Conservation (phyloP, 257 asterid species). For the Thymus quinquecostatus region DNA sequence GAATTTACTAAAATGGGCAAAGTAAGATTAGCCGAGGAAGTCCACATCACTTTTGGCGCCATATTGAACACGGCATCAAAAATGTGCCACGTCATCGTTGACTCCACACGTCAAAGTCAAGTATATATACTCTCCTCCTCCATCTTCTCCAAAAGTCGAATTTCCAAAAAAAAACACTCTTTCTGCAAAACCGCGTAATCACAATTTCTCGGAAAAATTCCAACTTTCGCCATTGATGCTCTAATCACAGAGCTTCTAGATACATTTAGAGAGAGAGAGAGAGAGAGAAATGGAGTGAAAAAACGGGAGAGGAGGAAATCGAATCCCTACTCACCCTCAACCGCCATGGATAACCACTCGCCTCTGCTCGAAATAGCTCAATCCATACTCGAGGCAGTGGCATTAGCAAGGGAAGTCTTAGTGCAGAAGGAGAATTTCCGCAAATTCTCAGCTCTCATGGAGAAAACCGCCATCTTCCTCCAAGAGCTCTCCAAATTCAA, state of each 20-base stretch:
- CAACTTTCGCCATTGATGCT: not conserved
- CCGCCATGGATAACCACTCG: slow-evolving; percentile 30
- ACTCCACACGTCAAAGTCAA: slow-evolving; percentile 6
- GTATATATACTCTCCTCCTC: not conserved
- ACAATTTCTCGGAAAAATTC: not conserved
- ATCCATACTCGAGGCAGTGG: slow-evolving; percentile 33
- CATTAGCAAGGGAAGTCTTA: slow-evolving; percentile 30
- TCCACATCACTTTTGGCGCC: not conserved
- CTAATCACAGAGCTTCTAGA: not conserved
- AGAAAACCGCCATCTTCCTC: slow-evolving; percentile 33
- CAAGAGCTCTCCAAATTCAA: slow-evolving; percentile 35
- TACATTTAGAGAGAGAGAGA: no score
- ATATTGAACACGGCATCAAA: not conserved
- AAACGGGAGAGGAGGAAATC: no score
- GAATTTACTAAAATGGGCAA: no score
- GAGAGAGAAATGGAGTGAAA: no score
- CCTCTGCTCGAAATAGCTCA: slow-evolving; percentile 30
- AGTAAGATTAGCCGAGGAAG: no score
- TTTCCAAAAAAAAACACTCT: not conserved
- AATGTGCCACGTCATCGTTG: slow-evolving; percentile 28
- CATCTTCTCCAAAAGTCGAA: not conserved
- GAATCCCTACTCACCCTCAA: not conserved
- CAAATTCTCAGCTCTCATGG: slow-evolving; percentile 38
- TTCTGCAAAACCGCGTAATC: slow-evolving; percentile 5
- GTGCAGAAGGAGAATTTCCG: slow-evolving; percentile 45